These are phyloP conservation scores for Polygonum aviculare DNA, from an alignment of 148 eudicot species.

Conservation along the genomic window DNA sequence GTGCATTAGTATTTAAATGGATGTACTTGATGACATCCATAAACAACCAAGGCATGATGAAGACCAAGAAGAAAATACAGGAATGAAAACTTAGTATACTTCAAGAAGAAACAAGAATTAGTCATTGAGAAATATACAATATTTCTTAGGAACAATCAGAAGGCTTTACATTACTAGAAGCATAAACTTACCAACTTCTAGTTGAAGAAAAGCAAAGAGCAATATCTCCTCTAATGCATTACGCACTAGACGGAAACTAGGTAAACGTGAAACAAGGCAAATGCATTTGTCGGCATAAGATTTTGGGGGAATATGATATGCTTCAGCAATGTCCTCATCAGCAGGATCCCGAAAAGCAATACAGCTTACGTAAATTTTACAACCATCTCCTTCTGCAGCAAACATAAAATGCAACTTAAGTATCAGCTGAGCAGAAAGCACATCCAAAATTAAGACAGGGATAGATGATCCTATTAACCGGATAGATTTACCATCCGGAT, in stretches of 20 bases:
- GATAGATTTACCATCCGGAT: background rate
- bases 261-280: constrained; percentile 86
- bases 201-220: constrained; percentile 65
- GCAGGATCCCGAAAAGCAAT: constrained; percentile 92
- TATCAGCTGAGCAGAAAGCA: background rate
- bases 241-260: constrained; percentile 69
- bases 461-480: background rate
- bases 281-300: constrained; percentile 96
- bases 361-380: constrained; percentile 88
- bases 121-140: background rate
- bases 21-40: background rate
- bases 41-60: background rate
- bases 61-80: background rate
- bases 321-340: constrained; percentile 83
- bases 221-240: constrained; percentile 79
- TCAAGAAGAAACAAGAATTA: background rate
- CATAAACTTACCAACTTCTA: constrained; percentile 66
- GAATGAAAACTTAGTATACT: background rate
- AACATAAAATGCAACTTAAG: constrained; percentile 15
- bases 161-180: constrained; percentile 1
- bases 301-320: constrained; percentile 66
- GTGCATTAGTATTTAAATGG: background rate
- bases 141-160: background rate
- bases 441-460: background rate
- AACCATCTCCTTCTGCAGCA: constrained; percentile 95